phyloP scores from a whole-genome alignment of 2,329 filamentous ascomycete species.

The Aspergillus spinulosporus region DNA sequence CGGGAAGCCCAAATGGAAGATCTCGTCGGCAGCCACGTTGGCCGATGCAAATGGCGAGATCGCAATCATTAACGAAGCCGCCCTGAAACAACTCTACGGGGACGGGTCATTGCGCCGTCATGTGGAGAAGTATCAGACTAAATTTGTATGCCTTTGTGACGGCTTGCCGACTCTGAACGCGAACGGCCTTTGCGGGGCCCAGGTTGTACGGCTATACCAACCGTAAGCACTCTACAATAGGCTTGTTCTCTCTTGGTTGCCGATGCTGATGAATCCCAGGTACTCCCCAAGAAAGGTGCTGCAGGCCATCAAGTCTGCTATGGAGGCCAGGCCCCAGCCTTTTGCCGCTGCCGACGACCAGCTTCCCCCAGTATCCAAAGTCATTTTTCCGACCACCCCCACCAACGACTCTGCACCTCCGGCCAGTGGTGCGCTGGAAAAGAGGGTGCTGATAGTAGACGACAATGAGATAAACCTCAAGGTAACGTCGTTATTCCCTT shows the following conservation, averaged over 20 bases:
- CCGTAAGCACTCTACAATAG: conserved; percentile 1
- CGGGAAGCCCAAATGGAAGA: conserved; percentile 21
- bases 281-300: conserved; percentile 1
- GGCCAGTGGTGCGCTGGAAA: neutral
- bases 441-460: conserved; percentile 38
- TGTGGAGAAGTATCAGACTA: conserved; percentile 13
- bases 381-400: neutral
- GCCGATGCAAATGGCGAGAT: conserved; percentile 25
- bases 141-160: conserved; percentile 23
- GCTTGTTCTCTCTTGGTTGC: too few species aligned
- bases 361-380: neutral
- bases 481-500: conserved; percentile 8
- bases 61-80: conserved; percentile 27
- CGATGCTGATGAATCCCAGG: neutral
- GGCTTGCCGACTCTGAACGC: neutral
- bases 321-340: neutral
- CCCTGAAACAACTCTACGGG: conserved; percentile 10
- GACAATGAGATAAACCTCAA: conserved; percentile 44
- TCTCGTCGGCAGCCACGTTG: conserved; percentile 23
- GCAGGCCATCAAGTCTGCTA: neutral
- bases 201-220: conserved; percentile 16
- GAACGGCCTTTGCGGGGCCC: neutral
- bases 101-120: conserved; percentile 1
- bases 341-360: neutral
- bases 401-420: conserved; percentile 12